Evolutionary conservation across 176 grass and related monocot species (phyloP).

Genomic region (Saccharum spontaneum): DNA sequence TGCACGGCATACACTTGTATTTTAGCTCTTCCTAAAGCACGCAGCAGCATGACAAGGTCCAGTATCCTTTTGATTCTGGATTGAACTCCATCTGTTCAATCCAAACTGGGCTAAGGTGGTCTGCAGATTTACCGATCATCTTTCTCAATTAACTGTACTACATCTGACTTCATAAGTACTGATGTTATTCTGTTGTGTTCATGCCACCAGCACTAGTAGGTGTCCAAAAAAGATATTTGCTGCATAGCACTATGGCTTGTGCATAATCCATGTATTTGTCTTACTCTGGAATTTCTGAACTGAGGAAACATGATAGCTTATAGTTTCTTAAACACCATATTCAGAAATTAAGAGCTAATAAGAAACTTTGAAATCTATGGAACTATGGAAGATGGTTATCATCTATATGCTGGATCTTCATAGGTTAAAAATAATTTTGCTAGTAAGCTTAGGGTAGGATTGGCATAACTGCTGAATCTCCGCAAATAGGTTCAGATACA

Average conservation of each 20-base stretch:
- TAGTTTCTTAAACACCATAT: neutral
- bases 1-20: neutral
- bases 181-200: neutral
- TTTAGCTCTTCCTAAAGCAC: neutral
- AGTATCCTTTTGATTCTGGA: conserved; percentile 1
- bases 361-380: neutral
- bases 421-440: neutral
- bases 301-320: neutral
- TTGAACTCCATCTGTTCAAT: neutral
- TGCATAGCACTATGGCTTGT: conserved; percentile 10
- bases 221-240: neutral
- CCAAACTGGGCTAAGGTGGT: neutral
- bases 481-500: neutral
- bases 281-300: neutral
- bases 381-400: neutral
- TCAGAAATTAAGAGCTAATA: conserved; percentile 18
- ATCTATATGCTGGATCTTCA: neutral
- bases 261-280: conserved; percentile 16
- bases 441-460: neutral
- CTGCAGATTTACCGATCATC: neutral
- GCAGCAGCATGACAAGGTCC: neutral
- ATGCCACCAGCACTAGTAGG: neutral
- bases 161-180: neutral
- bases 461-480: neutral
- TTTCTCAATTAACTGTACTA: neutral